Evolutionary conservation across 208 protist genomes (phyloP).

Genomic region (Crithidia brevicula): DNA sequence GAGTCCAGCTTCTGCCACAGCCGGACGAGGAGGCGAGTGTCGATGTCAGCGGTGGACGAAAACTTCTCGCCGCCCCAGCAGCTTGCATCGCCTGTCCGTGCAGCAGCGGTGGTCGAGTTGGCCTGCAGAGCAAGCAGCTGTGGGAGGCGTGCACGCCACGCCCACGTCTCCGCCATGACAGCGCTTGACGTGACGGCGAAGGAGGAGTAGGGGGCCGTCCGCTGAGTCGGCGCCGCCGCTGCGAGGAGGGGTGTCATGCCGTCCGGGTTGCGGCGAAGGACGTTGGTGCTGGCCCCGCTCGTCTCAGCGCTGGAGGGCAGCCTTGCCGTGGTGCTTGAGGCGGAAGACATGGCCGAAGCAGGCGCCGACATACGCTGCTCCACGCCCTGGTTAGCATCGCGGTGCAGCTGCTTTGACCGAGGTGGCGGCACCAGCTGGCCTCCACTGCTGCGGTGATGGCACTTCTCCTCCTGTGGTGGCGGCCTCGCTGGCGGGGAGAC

Average conservation of each 20-base stretch:
- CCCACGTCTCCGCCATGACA: background rate
- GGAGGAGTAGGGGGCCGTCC: background rate
- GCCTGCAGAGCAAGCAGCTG: background rate
- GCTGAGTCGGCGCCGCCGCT: too few species aligned
- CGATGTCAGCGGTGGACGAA: slow-evolving; percentile 6
- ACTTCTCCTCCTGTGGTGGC: background rate
- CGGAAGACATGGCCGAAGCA: background rate
- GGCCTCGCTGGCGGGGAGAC: background rate
- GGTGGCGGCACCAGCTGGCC: slow-evolving; percentile 13
- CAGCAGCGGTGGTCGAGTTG: background rate
- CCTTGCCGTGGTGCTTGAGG: background rate
- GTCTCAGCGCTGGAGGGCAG: background rate
- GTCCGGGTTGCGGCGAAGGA: too few species aligned
- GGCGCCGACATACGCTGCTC: background rate
- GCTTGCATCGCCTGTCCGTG: background rate
- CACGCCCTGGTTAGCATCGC: background rate
- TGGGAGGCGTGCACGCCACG: background rate
- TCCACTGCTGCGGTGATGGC: background rate
- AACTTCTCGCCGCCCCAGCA: background rate
- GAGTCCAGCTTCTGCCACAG: slow-evolving; percentile 18
- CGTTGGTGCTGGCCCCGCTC: background rate
- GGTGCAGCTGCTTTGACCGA: slow-evolving; percentile 14
- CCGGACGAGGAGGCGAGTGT: slow-evolving; percentile 14
- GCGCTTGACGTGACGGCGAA: background rate
- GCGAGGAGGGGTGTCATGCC: too few species aligned